Percentiles rank a stretch among this genome's conserved stretches.
These are phyloP conservation scores for Solanum medicagineum DNA, from an alignment of 257 asterid species.

Conservation along the genomic window DNA sequence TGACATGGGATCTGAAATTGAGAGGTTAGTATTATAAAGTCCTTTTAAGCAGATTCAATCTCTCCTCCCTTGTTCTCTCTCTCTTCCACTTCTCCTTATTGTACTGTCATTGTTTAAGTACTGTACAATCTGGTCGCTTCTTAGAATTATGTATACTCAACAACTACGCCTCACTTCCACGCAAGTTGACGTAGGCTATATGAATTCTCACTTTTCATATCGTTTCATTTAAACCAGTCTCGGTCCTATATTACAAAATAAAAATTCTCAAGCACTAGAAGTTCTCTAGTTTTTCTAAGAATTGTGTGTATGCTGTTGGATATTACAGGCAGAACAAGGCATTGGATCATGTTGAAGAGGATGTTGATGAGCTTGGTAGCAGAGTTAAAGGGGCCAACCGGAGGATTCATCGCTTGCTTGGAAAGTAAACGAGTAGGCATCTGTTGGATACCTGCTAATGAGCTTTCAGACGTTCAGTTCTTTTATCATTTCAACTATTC, in stretches of 20 bases:
- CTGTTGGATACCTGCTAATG: neutral
- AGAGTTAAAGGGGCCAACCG: constrained; percentile 24
- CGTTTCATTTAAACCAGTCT: neutral
- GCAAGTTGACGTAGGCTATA: neutral
- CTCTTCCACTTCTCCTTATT: neutral
- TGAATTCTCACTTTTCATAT: neutral
- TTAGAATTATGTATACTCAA: neutral
- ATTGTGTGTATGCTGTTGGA: neutral
- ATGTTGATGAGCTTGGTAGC: constrained; percentile 20
- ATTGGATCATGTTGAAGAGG: constrained; percentile 14
- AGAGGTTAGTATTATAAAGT: constrained; percentile 2
- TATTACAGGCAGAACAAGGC: constrained; percentile 21
- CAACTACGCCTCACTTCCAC: neutral
- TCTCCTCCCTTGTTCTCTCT: neutral
- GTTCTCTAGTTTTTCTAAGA: neutral
- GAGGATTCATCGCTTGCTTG: constrained; percentile 23
- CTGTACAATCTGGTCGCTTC: neutral
- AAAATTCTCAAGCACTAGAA: neutral
- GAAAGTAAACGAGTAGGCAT: constrained; percentile 16
- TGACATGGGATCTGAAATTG: constrained; percentile 41
- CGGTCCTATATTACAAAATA: neutral
- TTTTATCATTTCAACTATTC: neutral
- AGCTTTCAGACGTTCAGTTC: neutral
- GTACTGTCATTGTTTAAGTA: neutral
- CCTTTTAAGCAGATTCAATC: neutral